A percentile compares a stretch with the other conserved stretches of the same genome.
Conservation (phyloP, 306 rosid species). For the Citrullus amarus region DNA sequence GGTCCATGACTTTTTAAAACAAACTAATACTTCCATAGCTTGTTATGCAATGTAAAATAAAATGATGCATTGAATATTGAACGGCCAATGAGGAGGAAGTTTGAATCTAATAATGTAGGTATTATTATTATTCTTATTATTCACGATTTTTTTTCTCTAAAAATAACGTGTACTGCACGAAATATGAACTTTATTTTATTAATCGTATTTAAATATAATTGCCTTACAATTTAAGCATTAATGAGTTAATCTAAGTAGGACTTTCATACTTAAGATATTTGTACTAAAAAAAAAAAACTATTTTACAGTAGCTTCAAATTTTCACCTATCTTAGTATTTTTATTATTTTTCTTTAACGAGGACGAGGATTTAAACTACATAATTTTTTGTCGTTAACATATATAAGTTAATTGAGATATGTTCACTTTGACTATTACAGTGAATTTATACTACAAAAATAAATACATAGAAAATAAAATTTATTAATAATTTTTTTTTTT, state of each 20-base stretch:
- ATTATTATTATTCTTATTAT: background rate
- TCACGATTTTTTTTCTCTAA: background rate
- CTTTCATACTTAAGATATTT: background rate
- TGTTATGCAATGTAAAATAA: background rate
- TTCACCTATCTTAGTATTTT: no score
- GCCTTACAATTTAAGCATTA: background rate
- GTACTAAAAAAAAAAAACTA: no score
- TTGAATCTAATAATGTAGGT: background rate
- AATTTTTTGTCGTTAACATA: no score
- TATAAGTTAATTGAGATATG: no score
- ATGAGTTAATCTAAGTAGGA: background rate
- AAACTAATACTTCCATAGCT: background rate
- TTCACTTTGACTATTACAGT: no score
- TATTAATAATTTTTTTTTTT: no score
- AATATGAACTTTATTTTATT: background rate
- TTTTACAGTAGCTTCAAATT: no score
- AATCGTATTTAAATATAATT: background rate
- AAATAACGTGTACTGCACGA: background rate
- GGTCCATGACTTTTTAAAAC: background rate
- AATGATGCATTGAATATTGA: background rate
- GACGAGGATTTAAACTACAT: no score
- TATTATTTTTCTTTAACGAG: no score
- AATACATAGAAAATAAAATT: no score
- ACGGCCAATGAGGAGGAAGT: background rate
- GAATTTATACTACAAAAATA: no score